Base-by-base conservation (phyloP, 345 rosid genomes). In the Leavenworthia alabamica region DNA sequence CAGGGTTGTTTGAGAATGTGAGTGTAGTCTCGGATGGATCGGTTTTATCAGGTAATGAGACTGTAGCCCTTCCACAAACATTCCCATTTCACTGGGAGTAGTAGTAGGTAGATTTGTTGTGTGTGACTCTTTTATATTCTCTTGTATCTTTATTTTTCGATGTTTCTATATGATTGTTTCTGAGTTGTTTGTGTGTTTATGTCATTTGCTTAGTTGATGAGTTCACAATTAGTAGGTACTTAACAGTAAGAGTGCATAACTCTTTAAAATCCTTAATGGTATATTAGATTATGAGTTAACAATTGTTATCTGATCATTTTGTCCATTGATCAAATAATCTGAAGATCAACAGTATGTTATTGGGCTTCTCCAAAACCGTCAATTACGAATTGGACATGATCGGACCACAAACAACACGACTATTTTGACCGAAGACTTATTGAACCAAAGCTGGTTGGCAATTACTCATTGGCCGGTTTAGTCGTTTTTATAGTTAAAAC, bases 71-170 rank as follows among this genome's bases (percentile, higher is more conserved):
- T 70, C 66, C 84, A 27, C 76, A 71, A 10, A 49, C 65, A 2
- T 63, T 83, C 73, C 90, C 90, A 43, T 80, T 86, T 71, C 84
- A 71, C 14, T 86, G 94, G 93, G 80, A 81, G 70, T 76, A 73
- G 66, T 26, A 23, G 37, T 4, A 45, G 63, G n/a, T 61, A 70
- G 68, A 58, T 49, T 13, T 37, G 2, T 58, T n/a, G 7, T 53
- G 2, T 58, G 24, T 39, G 35, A 32, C 17, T 66, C 6, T 48
- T 11, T 35, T 35, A 35, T 37, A 45, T 61, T 24, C 14, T 51
- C 28, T 67, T 46, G 31, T 66, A 23, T 16, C 24, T 65, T 23
- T 2, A 48, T 13, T 57, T 22, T 60, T 51, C 32, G n/a, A 15
- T 58, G 45, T 40, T 33, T 23, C 8, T 43, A 8, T 19, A 1